Evolutionary conservation across 1,139 yeast genomes (phyloP).

Genomic region (Kluyveromyces marxianus): DNA sequence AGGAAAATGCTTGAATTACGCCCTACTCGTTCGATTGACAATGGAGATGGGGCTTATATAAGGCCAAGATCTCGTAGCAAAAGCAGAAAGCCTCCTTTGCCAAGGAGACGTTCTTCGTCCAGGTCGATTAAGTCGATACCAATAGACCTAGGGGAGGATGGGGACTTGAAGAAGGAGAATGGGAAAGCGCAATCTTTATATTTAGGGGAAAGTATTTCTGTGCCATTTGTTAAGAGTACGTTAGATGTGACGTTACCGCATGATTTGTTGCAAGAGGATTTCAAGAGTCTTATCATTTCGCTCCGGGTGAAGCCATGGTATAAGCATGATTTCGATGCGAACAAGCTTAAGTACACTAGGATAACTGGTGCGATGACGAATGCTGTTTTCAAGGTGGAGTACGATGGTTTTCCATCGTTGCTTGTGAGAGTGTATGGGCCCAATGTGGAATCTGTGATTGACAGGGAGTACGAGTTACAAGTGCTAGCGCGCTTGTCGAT

Average conservation of each 20-base stretch:
- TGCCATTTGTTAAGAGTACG: constrained; percentile 31
- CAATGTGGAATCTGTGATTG: constrained; percentile 79
- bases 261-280: constrained; percentile 80
- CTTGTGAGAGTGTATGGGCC: constrained; percentile 86
- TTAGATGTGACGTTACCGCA: constrained; percentile 70
- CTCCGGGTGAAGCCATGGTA: constrained; percentile 77
- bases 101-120: constrained; percentile 24
- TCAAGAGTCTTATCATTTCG: constrained; percentile 56
- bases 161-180: background rate
- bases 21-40: constrained; percentile 5
- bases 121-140: constrained; percentile 26
- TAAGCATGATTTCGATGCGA: constrained; percentile 20
- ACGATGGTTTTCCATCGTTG: constrained; percentile 37
- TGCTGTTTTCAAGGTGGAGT: constrained; percentile 64
- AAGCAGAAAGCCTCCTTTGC: constrained; percentile 21
- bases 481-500: constrained; percentile 65
- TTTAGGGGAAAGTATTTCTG: constrained; percentile 22
- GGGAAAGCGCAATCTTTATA: constrained; percentile 9
- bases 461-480: constrained; percentile 71
- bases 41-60: constrained; percentile 1
- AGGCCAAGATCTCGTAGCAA: constrained; percentile 19
- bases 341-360: constrained; percentile 46
- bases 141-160: constrained; percentile 14
- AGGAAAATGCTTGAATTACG: constrained; percentile 3
- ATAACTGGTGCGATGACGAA: constrained; percentile 93